phyloP scores from a whole-genome alignment of 805 yeast species.

The Candida maris region DNA sequence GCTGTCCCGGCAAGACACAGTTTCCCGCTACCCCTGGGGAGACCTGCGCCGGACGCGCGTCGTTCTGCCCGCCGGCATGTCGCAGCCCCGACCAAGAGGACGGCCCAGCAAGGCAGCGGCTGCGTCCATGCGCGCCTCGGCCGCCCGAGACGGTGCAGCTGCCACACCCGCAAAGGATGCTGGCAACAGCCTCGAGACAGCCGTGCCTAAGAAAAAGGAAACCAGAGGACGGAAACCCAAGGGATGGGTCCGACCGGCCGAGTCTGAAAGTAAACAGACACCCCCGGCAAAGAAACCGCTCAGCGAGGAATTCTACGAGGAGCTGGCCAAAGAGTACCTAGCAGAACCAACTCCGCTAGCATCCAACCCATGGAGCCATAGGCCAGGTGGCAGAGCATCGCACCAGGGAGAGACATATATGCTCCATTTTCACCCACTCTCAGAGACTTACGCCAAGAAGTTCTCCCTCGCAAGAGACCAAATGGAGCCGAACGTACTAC shows the following conservation, averaged over 20 bases:
- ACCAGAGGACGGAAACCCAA: constrained; percentile 15
- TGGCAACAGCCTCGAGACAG: background rate
- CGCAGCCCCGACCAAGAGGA: no score
- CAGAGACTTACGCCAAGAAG: constrained; percentile 9
- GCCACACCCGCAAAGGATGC: no score
- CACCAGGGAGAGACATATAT: constrained; percentile 16
- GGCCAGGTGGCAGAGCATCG: constrained; percentile 3
- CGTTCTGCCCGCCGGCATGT: no score
- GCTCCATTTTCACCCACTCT: constrained; percentile 11
- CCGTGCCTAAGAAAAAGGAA: constrained; percentile 5
- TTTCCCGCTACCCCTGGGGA: no score
- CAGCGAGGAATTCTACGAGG: constrained; percentile 5
- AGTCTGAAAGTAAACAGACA: constrained; percentile 3
- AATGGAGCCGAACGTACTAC: constrained; percentile 16
- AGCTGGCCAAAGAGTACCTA: constrained; percentile 12
- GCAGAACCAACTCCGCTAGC: constrained; percentile 8
- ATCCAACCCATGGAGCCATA: constrained; percentile 14
- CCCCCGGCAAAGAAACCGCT: background rate
- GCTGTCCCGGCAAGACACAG: no score
- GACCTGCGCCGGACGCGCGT: no score
- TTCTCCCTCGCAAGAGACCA: constrained; percentile 10
- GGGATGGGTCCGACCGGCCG: constrained; percentile 15
- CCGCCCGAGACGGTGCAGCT: no score
- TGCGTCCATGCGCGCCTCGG: no score
- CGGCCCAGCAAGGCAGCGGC: no score